Evolutionary conservation across 352 stramenopile genomes (phyloP), one percentile per base, ranked within the genome.

Genomic region (Blastocystis sp.): DNA sequence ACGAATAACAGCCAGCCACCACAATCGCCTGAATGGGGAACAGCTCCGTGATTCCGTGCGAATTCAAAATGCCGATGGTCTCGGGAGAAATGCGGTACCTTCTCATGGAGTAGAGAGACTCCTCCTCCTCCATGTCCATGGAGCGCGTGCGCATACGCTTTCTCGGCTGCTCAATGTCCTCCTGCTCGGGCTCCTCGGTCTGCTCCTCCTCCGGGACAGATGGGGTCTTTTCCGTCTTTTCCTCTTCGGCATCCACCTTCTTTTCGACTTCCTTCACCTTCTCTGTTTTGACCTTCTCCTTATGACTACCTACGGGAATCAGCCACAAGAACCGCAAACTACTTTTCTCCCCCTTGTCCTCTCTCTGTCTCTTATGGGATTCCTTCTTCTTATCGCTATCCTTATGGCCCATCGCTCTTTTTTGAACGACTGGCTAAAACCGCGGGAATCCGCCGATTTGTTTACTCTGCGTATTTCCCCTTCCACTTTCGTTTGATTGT

Each of bases 1-100:
- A 69, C 6, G 7, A 69, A 14, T 69, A 14, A 69, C 7, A 6
- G 14, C 14, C 7, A 69, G 14, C 7, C 28, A 7, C 62, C 7
- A 14, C 45, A 19, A 79, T 28, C 45, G 62, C 78, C 89, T 97
- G 94, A 79, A 97, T 96, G 9, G 94, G 94, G 89, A 97, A 97
- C 0, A 97, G 92, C 74, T 91, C 92, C 65, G 91, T 90, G 88
- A 97, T 96, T 69, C 94, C 94, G 69, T 93, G 92, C 0, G 78
- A 88, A 60, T 76, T 61, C 28, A 88, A 34, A 63, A 88, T 78
- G n/a, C 78, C 78, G 34, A 88, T 88, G 19, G 78, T 88, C 43
- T 88, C 78, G 9, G 78, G 78, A 78, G 45, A 79, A 60, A 88
- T 76, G n/a, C 64, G 78, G 28, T 88, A 88, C n/a, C 78, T 69